These are phyloP conservation scores for Picocystis sp. DNA, from an alignment of 163 green algal genomes.

Conservation along the genomic window DNA sequence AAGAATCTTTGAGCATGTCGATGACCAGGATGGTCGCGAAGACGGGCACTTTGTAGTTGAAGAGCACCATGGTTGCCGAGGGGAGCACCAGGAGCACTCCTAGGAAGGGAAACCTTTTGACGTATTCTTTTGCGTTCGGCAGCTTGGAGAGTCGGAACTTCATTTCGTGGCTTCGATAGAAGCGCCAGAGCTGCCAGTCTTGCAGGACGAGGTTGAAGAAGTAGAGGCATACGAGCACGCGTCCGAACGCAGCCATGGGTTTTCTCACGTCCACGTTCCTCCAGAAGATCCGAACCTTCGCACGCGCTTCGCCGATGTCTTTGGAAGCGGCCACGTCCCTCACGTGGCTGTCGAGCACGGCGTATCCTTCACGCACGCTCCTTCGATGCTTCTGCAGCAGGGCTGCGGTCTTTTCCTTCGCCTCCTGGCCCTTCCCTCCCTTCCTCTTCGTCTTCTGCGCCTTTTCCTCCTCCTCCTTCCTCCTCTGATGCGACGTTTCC, in stretches of 20 bases:
- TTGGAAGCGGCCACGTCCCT: slow-evolving; percentile 8
- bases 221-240: slow-evolving; percentile 19
- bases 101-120: slow-evolving; percentile 13
- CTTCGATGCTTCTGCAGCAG: too few species aligned
- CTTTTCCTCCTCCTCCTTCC: not conserved
- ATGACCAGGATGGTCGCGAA: slow-evolving; percentile 13
- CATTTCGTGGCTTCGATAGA: slow-evolving; percentile 19
- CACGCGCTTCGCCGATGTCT: slow-evolving; percentile 10
- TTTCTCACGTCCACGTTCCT: slow-evolving; percentile 1
- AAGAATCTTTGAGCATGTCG: slow-evolving; percentile 16
- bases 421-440: not conserved
- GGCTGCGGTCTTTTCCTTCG: too few species aligned
- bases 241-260: not conserved
- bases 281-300: slow-evolving; percentile 6
- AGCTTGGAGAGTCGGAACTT: not conserved
- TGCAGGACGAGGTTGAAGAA: slow-evolving; percentile 20
- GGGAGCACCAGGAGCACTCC: slow-evolving; percentile 18
- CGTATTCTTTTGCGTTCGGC: too few species aligned
- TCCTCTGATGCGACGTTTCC: slow-evolving; percentile 2
- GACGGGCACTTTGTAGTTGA: slow-evolving; percentile 8
- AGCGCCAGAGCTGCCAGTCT: slow-evolving; percentile 6
- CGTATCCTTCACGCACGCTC: not conserved
- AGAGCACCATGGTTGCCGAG: slow-evolving; percentile 12
- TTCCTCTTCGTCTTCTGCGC: slow-evolving; percentile 7
- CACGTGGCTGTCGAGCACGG: not conserved